A percentile compares a stretch with the other conserved stretches of the same genome.
These are phyloP conservation scores for Mycena galericulata DNA, from an alignment of 768 basidiomycete species.

Conservation along the genomic window DNA sequence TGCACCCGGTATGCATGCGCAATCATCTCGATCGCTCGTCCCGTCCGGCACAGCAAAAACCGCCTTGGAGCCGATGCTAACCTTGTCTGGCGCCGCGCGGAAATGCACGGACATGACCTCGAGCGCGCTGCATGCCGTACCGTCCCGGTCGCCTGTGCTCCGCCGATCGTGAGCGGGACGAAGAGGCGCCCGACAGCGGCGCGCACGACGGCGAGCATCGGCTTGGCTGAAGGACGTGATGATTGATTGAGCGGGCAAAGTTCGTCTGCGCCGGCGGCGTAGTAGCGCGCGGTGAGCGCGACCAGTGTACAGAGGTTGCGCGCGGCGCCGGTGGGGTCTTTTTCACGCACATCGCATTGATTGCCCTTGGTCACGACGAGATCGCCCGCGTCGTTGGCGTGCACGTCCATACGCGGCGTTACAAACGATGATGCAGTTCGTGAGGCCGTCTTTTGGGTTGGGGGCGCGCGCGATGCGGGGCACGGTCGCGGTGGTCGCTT, in stretches of 20 bases:
- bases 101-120: slow-evolving; percentile 98
- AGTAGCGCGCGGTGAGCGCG: slow-evolving; percentile 89
- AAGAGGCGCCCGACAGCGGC: slow-evolving; percentile 91
- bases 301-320: slow-evolving; percentile 99
- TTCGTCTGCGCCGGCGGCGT: slow-evolving; percentile 91
- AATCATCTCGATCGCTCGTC: slow-evolving; percentile 92
- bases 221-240: slow-evolving; percentile 99
- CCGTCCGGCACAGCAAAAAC: slow-evolving; percentile 88
- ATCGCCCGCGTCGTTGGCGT: slow-evolving; percentile 95
- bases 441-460: slow-evolving; percentile 72
- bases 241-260: slow-evolving; percentile 96
- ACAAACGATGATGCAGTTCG: slow-evolving; percentile 95
- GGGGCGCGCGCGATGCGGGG: slow-evolving; percentile 54
- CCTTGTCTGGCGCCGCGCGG: slow-evolving; percentile 97
- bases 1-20: slow-evolving; percentile 94
- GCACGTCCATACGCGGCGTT: slow-evolving; percentile 98
- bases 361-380: slow-evolving; percentile 99
- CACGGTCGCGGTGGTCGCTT: slow-evolving; percentile 42
- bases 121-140: slow-evolving; percentile 84
- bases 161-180: slow-evolving; percentile 98
- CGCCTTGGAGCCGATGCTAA: slow-evolving; percentile 96
- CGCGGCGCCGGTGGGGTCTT: slow-evolving; percentile 71
- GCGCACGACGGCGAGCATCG: slow-evolving; percentile 96
- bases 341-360: slow-evolving; percentile 98
- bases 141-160: slow-evolving; percentile 96